Evolutionary conservation across 192 early-diverging fungal genomes (phyloP), one percentile per base, ranked within the genome.

Genomic region (Rhizophagus sp.): DNA sequence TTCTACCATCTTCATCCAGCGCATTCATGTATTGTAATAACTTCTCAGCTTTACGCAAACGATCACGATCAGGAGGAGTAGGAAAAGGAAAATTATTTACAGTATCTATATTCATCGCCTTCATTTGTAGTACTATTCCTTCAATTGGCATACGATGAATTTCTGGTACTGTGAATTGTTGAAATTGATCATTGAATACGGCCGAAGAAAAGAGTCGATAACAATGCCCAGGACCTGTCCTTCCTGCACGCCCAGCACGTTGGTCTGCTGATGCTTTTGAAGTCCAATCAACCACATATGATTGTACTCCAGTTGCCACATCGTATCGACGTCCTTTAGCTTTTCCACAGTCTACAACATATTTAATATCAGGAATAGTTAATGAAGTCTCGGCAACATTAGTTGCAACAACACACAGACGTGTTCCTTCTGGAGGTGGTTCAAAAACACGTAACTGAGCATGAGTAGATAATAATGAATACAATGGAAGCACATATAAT

Each of bases 371-470:
- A 73, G 98, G 96, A 34, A 98, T 89, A 11, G 97, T 99, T 39
- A 98, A 84, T 1, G 98, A 98, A 2, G 98, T 99, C 82, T 99
- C 98, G 41, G 96, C 97, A 86, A 98, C 96, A 79, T 99, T 99
- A 13, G 98, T 99, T 25, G 98, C 94, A 57, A 99, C 89, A 13
- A 99, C 96, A 81, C 96, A 96, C 24, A 99, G 86, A 17, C 98
- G 91, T 19, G 91, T 91, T 47, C 97, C 97, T 19, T 91, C 86
- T 10, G 98, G 97, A 49, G 95, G 94, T 13, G 90, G 85, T 67
- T 95, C 89, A 87, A 99, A 99, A 3, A 99, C 96, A 47, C 90
- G 87, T 83, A 99, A 86, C 85, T 99, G 98, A 63, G 94, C 94
- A 11, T 90, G 92, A 0, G 96, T 95, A 3, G 97, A 93, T 41